Conservation (phyloP, 2,329 filamentous ascomycete species). For the Stagonosporopsis vannaccii region DNA sequence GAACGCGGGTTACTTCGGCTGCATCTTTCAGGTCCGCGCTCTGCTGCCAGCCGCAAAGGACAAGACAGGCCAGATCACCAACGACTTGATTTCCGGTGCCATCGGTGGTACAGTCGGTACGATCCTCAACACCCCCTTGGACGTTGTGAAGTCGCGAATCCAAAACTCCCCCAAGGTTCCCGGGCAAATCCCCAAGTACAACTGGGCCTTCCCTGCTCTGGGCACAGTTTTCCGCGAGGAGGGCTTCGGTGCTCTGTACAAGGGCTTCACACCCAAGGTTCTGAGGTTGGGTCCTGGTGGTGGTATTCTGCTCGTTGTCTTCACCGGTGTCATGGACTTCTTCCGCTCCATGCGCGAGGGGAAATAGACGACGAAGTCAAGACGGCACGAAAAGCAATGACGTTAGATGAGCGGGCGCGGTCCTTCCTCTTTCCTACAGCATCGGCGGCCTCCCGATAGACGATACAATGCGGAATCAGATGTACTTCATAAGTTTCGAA, state of each 20-base stretch:
- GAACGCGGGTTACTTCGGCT: conserved; percentile 97
- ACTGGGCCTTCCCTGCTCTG: conserved; percentile 94
- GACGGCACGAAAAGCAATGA: background rate
- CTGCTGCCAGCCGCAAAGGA: conserved; percentile 81
- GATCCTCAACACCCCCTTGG: conserved; percentile 92
- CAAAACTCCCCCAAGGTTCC: conserved; percentile 88
- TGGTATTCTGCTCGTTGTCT: conserved; percentile 81
- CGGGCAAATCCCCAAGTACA: conserved; percentile 91
- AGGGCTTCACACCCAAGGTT: conserved; percentile 97
- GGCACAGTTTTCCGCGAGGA: conserved; percentile 91
- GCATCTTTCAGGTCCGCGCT: conserved; percentile 94
- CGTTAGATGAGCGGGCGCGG: background rate
- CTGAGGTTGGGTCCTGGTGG: conserved; percentile 75
- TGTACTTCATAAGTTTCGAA: background rate
- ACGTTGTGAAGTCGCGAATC: conserved; percentile 97
- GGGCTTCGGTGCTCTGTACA: conserved; percentile 90
- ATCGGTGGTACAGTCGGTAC: conserved; percentile 92
- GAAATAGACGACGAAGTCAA: conserved; percentile 8
- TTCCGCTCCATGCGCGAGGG: conserved; percentile 74
- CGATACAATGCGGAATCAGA: background rate
- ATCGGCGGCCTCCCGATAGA: background rate
- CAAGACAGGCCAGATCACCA: conserved; percentile 81
- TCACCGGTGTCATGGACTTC: conserved; percentile 90
- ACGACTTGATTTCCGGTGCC: conserved; percentile 86
- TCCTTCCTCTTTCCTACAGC: background rate